A percentile compares a stretch with the other conserved stretches of the same genome.
Evolutionary conservation across 2,329 filamentous ascomycete genomes (phyloP).

Genomic region (Colletotrichum sp.): DNA sequence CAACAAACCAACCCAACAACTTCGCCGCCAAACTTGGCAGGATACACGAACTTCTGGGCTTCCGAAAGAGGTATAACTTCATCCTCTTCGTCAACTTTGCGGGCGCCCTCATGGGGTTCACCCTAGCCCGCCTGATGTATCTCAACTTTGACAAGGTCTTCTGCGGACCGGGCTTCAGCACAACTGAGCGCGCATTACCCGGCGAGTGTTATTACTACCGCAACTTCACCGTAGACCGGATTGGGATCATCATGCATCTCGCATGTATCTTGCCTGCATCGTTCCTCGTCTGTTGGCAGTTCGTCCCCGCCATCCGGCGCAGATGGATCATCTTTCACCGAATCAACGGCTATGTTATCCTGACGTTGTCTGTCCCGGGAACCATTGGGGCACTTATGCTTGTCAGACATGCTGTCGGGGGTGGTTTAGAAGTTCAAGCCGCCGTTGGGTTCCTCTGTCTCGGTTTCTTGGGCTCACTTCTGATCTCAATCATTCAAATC

Average conservation of each 20-base stretch:
- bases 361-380: slow-evolving; percentile 48
- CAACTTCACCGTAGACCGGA: slow-evolving; percentile 26
- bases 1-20: background rate
- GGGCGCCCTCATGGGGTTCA: slow-evolving; percentile 49
- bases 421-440: slow-evolving; percentile 50
- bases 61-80: background rate
- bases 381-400: slow-evolving; percentile 58
- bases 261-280: slow-evolving; percentile 44
- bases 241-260: slow-evolving; percentile 51
- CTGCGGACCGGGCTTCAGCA: slow-evolving; percentile 23
- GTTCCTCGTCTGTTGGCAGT: slow-evolving; percentile 49
- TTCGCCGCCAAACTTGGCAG: background rate
- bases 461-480: slow-evolving; percentile 43
- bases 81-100: slow-evolving; percentile 36
- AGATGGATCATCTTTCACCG: slow-evolving; percentile 58
- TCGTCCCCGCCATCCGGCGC: slow-evolving; percentile 49
- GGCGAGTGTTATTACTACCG: slow-evolving; percentile 48
- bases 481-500: slow-evolving; percentile 58
- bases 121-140: slow-evolving; percentile 51
- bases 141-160: slow-evolving; percentile 46
- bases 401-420: slow-evolving; percentile 53
- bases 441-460: slow-evolving; percentile 46
- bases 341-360: slow-evolving; percentile 60
- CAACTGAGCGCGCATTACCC: slow-evolving; percentile 25
- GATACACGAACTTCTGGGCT: background rate